Evolutionary conservation across 352 stramenopile species (phyloP).

Genomic region (Phytophthora kernoviae): DNA sequence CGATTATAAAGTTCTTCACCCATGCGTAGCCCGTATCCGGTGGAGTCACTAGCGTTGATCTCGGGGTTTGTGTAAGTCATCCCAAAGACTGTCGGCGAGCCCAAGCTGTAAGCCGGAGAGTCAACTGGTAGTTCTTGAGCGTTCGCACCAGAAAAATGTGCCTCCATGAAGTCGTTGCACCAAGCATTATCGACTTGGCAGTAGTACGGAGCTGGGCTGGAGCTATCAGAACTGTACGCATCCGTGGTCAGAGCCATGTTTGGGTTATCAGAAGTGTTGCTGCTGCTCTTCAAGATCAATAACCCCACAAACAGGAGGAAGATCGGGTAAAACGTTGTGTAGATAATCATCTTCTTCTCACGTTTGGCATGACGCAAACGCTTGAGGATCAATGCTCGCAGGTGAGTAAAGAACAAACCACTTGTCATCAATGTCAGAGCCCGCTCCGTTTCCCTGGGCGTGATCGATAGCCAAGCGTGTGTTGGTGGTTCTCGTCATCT

Average conservation of each 20-base stretch:
- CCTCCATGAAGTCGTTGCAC: slow-evolving; percentile 37
- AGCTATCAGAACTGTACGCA: slow-evolving; percentile 10
- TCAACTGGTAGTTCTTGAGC: slow-evolving; percentile 15
- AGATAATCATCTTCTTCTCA: slow-evolving; percentile 50
- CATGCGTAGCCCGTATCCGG: slow-evolving; percentile 32
- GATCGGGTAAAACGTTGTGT: slow-evolving; percentile 46
- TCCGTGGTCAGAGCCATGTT: slow-evolving; percentile 29
- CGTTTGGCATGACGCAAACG: slow-evolving; percentile 52
- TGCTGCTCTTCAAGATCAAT: slow-evolving; percentile 44
- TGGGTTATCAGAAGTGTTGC: slow-evolving; percentile 33
- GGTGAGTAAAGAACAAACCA: slow-evolving; percentile 31
- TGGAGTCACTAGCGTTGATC: slow-evolving; percentile 45
- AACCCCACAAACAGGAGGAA: slow-evolving; percentile 51
- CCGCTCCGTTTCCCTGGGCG: not conserved
- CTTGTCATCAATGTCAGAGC: slow-evolving; percentile 3
- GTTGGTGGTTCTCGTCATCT: slow-evolving; percentile 38
- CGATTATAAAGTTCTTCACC: slow-evolving; percentile 46
- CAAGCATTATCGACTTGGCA: slow-evolving; percentile 33
- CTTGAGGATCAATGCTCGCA: slow-evolving; percentile 52
- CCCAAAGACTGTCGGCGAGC: slow-evolving; percentile 52
- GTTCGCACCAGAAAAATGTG: slow-evolving; percentile 28
- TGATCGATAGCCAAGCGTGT: slow-evolving; percentile 26
- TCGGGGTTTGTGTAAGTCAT: slow-evolving; percentile 46
- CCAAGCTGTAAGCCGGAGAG: slow-evolving; percentile 24
- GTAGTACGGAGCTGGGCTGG: slow-evolving; percentile 39